phyloP scores from a whole-genome alignment of 2,329 filamentous ascomycete genomes.

The Daldinia sp. region DNA sequence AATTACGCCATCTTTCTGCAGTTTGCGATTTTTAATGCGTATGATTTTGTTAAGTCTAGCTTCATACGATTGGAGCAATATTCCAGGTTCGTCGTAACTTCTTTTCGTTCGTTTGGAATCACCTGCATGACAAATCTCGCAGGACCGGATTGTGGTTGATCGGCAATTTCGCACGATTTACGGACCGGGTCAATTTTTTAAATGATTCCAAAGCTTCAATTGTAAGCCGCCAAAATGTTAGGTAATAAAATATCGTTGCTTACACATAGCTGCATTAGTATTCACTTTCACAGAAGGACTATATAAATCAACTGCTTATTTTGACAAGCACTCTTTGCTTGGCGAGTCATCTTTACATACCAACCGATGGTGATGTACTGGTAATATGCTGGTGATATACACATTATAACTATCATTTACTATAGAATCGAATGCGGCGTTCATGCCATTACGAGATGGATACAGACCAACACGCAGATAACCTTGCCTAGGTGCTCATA shows the following conservation, averaged over 20 bases:
- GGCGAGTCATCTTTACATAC: background rate
- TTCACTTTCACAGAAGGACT: background rate
- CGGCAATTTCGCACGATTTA: background rate
- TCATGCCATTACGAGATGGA: background rate
- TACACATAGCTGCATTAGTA: background rate
- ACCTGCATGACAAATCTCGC: constrained; percentile 29
- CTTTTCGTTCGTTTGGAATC: background rate
- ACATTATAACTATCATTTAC: no score
- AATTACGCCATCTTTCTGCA: constrained; percentile 32
- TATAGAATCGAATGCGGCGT: background rate
- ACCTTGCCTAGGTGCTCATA: constrained; percentile 33
- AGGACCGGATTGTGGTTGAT: background rate
- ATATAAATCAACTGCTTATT: background rate
- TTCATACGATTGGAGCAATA: constrained; percentile 28
- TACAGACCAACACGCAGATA: background rate
- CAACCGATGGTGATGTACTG: no score
- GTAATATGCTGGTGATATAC: background rate
- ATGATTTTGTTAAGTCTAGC: constrained; percentile 12
- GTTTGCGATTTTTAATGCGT: constrained; percentile 8
- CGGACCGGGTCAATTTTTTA: background rate
- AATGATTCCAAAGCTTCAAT: constrained; percentile 8
- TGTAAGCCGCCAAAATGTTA: background rate
- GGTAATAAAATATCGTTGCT: constrained; percentile 1
- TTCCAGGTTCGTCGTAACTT: background rate
- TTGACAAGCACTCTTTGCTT: background rate